Base-by-base conservation (phyloP, 768 basidiomycete genomes). In the Macrolepiota fuliginosa region DNA sequence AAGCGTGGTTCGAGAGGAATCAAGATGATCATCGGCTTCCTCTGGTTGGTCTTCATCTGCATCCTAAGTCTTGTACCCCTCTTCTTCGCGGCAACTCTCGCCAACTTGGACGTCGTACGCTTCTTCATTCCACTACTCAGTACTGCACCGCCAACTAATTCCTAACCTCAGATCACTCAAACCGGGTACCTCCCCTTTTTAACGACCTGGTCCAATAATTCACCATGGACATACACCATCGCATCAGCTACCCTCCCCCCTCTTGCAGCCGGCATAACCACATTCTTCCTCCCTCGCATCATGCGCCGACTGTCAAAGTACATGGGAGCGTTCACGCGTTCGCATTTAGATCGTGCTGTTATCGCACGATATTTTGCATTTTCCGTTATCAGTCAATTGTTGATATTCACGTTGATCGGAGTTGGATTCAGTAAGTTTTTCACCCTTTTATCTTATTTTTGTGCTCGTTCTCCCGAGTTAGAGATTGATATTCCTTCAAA, bases 201-300 rank as follows among this genome's bases (percentile, higher is more conserved):
- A 40, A 70, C 79, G 12, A 62, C 66, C 1, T 94, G 93, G 92
- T 76, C 81, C 17, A 66, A 76, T 11, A 70, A 81, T 0, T 89
- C 88, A 4, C 77, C 81, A 0, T 74, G 70, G 22, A 79, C 87
- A 9, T 94, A 93, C 73, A 83, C 90, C 0, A 68, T 93, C 51
- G 80, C 92, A 40, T 91, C 90, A 66, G 91, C 91, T 81, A 83
- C 94, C 24, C 72, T 94, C n/a, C 94, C 94, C 2, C 90, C 94
- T 1, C 76, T 85, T 0, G 81, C 95, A 17, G 88, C 89, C 1
- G 86, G 88, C 1, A 61, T 90, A 17, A 92, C 94, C 66, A 86
- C 85, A 6, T 88, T 86, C 73, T 81, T 91, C 67, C 75, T 95
- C 24, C 94, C 93, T 1, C 80, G 87, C 64, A 73, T 92, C 65